These are phyloP conservation scores for Delonix regia DNA, from an alignment of 306 rosid genomes.

Conservation along the genomic window DNA sequence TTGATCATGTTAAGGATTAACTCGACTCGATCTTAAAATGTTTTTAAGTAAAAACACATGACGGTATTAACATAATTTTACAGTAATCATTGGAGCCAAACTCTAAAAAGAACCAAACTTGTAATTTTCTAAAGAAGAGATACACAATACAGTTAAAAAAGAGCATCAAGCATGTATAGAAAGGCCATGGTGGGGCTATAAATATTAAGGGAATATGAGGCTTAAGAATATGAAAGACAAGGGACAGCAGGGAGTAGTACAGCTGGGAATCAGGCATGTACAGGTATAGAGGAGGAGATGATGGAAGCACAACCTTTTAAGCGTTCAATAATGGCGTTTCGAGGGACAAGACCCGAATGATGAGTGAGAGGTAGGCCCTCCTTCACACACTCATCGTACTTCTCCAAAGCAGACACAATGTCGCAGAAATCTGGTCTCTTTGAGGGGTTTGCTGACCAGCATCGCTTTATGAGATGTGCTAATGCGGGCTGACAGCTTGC, in stretches of 20 bases:
- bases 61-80: background rate
- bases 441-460: conserved; percentile 92
- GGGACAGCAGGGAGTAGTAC: background rate
- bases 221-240: conserved; percentile 11
- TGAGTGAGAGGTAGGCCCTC: conserved; percentile 97
- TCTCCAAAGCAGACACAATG: conserved; percentile 80
- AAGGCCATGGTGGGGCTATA: conserved; percentile 2
- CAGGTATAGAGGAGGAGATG: conserved; percentile 22
- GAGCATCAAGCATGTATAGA: background rate
- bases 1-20: background rate
- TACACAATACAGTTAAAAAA: conserved; percentile 10
- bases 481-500: conserved; percentile 94
- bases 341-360: conserved; percentile 66
- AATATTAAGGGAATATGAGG: conserved; percentile 19
- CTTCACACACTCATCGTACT: conserved; percentile 87
- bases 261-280: conserved; percentile 22
- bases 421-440: conserved; percentile 96
- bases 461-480: conserved; percentile 89
- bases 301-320: conserved; percentile 61
- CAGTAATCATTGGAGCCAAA: background rate
- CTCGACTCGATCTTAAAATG: too few relatives aligned
- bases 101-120: too few relatives aligned
- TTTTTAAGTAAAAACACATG: background rate
- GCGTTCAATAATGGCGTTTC: conserved; percentile 72
- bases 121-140: conserved; percentile 5